phyloP scores from a whole-genome alignment of 2,329 filamentous ascomycete species.

The Phialophora verrucosa region DNA sequence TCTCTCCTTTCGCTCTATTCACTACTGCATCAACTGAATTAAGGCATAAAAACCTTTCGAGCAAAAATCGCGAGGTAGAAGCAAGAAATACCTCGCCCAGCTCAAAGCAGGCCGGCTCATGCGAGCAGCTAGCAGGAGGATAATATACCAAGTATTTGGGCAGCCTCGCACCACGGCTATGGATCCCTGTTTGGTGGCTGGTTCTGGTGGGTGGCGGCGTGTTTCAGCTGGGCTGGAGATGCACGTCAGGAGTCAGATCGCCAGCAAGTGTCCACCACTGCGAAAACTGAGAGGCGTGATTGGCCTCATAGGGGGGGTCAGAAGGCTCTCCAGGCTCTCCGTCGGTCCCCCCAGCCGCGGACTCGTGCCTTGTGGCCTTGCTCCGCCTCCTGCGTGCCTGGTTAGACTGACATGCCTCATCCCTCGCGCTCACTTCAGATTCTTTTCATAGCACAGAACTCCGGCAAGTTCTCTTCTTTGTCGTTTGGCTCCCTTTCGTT shows the following conservation, averaged over 20 bases:
- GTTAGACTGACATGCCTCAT: slow-evolving; percentile 19
- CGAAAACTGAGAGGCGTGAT: not conserved
- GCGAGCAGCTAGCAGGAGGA: not conserved
- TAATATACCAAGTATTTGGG: not conserved
- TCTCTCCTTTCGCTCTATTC: not conserved
- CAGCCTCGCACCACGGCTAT: slow-evolving; percentile 5
- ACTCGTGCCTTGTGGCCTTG: slow-evolving; percentile 12
- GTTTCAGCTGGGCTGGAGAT: slow-evolving; percentile 26
- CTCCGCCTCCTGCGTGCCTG: slow-evolving; percentile 33
- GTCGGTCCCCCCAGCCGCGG: slow-evolving; percentile 7
- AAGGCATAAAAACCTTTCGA: not conserved
- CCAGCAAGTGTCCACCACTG: slow-evolving; percentile 8
- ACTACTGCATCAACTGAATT: not conserved
- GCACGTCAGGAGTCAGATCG: slow-evolving; percentile 22
- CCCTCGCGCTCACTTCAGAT: slow-evolving; percentile 8
- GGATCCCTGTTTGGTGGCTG: slow-evolving; percentile 10
- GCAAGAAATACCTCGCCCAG: not conserved
- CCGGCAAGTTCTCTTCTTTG: slow-evolving; percentile 9
- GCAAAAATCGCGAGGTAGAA: not conserved
- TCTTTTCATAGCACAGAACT: slow-evolving; percentile 20
- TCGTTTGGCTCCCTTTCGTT: not conserved
- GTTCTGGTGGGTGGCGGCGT: slow-evolving; percentile 14
- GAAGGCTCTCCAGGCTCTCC: not conserved
- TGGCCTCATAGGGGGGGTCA: not conserved
- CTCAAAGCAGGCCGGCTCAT: not conserved